Base-by-base conservation (phyloP, 305 asterid species). In the Solanum hybrid region DNA sequence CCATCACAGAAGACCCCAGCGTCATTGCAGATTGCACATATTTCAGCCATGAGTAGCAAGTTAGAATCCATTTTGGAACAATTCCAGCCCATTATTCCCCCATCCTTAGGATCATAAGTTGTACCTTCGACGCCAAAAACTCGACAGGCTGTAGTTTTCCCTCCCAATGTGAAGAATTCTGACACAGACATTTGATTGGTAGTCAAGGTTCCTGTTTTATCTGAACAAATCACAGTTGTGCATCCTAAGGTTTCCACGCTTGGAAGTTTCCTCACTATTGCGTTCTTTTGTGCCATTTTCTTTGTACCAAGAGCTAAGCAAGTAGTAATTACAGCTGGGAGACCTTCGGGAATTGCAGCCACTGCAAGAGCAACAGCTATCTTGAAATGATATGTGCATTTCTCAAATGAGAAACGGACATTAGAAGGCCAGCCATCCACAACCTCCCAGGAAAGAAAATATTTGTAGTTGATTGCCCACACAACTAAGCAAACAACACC, bases 321-420 rank as follows among this genome's bases (percentile, higher is more conserved):
- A 11, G 99, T 96, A 0, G 99, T 97, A 26, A 97, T 97, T 11
- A 97, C 98, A 67, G 99, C 95, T 6, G 98, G 98, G 35, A 97
- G 95, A 86, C 99, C 99, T 92, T 97, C 98, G 5, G 98, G 98
- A 73, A 97, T 96, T 18, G 99, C 99, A 86, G 99, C 99, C 76
- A 97, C 98, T 9, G 99, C 99, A 74, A 97, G 96, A 36, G 98
- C 97, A 57, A 97, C 94, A 37, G 98, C 98, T 76, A 96, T 94
- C 91, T 97, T 94, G 87, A 97, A 97, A 92, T 97, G 95, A 86
- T 96, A 96, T 7, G 98, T 94, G 94, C 99, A 97, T 90, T 94
- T 96, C 86, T 96, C 96, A 37, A 97, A 97, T 20, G 98, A 97
- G 92, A 97, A 96, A 51, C 89, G 90, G 91, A 95, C 89, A 89